Conservation (phyloP, 805 yeast species). For the Middelhovenomyces tepae region DNA sequence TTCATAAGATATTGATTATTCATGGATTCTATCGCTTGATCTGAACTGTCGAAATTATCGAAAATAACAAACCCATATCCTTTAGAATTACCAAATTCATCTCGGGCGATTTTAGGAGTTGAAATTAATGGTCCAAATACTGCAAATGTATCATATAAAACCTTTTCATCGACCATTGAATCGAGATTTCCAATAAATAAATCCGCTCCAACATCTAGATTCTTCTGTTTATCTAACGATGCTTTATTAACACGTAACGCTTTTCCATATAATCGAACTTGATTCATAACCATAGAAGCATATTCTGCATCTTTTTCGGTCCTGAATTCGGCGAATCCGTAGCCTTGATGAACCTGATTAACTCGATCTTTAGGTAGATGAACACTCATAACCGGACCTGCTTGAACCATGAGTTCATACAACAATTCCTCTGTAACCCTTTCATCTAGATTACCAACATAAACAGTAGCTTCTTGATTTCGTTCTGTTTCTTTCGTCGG, state of each 20-base stretch:
- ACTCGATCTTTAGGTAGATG: conserved; percentile 76
- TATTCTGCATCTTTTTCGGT: conserved; percentile 59
- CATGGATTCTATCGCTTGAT: conserved; percentile 60
- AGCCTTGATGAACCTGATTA: conserved; percentile 67
- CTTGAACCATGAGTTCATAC: conserved; percentile 77
- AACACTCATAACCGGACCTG: conserved; percentile 65
- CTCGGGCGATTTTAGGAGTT: conserved; percentile 44
- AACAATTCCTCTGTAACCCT: conserved; percentile 61
- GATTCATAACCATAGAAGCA: conserved; percentile 50
- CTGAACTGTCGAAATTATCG: conserved; percentile 58
- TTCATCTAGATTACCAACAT: conserved; percentile 76
- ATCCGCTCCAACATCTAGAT: conserved; percentile 50
- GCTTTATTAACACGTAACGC: conserved; percentile 50
- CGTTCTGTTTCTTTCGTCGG: conserved; percentile 35
- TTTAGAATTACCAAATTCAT: conserved; percentile 40
- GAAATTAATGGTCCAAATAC: conserved; percentile 57
- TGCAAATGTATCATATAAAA: conserved; percentile 48
- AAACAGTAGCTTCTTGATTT: conserved; percentile 56
- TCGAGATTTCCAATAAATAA: conserved; percentile 63
- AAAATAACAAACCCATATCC: conserved; percentile 63
- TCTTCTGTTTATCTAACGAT: conserved; percentile 24
- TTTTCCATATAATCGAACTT: conserved; percentile 53
- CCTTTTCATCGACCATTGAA: conserved; percentile 52
- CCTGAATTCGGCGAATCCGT: conserved; percentile 73
- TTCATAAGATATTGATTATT: conserved; percentile 64